phyloP scores from a whole-genome alignment of 441 rosid genomes.

The Gossypium schwendimanii region DNA sequence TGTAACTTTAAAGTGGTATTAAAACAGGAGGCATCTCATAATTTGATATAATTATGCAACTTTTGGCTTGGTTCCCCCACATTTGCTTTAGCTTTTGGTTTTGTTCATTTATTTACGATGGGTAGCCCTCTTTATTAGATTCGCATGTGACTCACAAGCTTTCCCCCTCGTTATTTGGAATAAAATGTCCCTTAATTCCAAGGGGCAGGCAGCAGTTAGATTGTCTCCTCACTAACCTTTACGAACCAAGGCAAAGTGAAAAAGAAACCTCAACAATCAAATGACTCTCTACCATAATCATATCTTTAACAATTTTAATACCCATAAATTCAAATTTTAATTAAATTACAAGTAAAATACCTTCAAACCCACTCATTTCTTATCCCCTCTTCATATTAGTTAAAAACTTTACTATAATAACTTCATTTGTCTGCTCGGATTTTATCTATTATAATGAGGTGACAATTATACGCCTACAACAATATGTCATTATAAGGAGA shows the following conservation, averaged over 20 bases:
- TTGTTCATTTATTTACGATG: conserved; percentile 9
- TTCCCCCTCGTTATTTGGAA: neutral
- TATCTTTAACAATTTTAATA: neutral
- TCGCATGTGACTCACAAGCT: neutral
- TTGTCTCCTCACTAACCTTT: conserved; percentile 6
- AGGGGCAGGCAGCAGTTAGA: conserved; percentile 2
- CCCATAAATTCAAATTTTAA: neutral
- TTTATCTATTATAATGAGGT: no score
- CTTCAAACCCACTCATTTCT: no score
- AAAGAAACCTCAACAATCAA: neutral
- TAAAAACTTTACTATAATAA: no score
- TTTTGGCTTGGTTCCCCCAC: neutral
- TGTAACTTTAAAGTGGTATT: neutral
- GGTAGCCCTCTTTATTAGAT: neutral
- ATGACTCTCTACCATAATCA: neutral
- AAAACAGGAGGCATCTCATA: neutral
- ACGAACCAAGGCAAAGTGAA: neutral
- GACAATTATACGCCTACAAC: no score
- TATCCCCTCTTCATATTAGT: no score
- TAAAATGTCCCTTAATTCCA: neutral
- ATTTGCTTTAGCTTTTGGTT: conserved; percentile 10
- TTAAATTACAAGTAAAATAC: no score
- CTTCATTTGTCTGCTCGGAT: no score
- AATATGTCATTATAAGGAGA: no score
- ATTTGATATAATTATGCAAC: neutral